Base-by-base conservation (phyloP, 2,329 filamentous ascomycete genomes). In the Fusarium longipes region DNA sequence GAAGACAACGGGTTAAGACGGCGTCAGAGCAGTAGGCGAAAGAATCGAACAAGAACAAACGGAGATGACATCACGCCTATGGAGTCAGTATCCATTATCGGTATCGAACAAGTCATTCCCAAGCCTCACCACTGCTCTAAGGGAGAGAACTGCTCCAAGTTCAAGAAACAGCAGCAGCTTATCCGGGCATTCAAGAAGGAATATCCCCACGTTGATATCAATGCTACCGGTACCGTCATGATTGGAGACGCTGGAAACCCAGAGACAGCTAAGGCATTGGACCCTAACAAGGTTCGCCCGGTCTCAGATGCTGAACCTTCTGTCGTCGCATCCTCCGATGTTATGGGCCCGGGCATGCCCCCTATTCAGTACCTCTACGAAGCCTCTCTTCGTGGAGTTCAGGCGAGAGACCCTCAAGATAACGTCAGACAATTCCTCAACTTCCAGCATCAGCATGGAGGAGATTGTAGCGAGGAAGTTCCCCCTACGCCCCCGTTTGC, bases 401-500 rank as follows among this genome's bases (percentile, higher is more conserved):
- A 91, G 74, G 82, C 84, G 18, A 86, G 91, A 52, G 93, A 97
- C 74, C 92, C 94, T 8, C 94, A 96, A 77, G 94, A 97, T 79
- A 97, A 95, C 71, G 93, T 98, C 33, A 90, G 92, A 74, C 93
- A 97, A 69, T 98, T 97, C 79, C 86, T 98, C 52, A 87, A 87
- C 74, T 94, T 97, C 76, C 95, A 98, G 50, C 63, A 72, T 47
- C 68, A 70, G 77, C 90, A 91, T 35, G 67, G 77, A 75, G 84
- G 86, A 55, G 66, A 63, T 8, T 70, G 71, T 33, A 71, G 70
- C 40, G 82, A 82, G 63, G 86, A 90, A 52, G 85, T 91, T n/a
- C 87, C 88, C 9, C 87, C 87, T 10, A 90, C 90, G 9, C 90
- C 91, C 17, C 89, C 90, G 6, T 91, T 90, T 69, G 88, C 92